Conservation (phyloP, 371 early-diverging fungal genomes). For the Sporodiniella umbellata region DNA sequence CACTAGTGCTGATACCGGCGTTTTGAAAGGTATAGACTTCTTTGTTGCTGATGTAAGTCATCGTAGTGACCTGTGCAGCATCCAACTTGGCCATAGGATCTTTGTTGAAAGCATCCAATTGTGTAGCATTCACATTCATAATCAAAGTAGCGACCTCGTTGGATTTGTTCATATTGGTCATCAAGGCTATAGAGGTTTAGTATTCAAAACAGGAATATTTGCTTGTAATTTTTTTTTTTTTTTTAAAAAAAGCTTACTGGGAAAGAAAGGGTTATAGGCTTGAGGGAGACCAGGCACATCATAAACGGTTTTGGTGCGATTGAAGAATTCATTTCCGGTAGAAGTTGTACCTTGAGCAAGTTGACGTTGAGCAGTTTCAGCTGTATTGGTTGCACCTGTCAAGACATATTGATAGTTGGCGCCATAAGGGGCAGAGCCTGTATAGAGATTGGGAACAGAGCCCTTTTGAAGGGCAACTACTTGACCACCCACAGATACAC, state of each 20-base stretch:
- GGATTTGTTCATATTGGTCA: conserved; percentile 28
- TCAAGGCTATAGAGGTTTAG: conserved; percentile 25
- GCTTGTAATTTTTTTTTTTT: background rate
- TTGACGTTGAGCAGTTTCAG: conserved; percentile 32
- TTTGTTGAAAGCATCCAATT: conserved; percentile 30
- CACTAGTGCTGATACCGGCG: conserved; percentile 47
- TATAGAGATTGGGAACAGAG: conserved; percentile 29
- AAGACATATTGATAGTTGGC: conserved; percentile 34
- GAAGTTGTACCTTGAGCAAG: conserved; percentile 29
- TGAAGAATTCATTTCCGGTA: conserved; percentile 57
- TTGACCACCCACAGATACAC: conserved; percentile 35
- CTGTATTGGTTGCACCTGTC: conserved; percentile 9
- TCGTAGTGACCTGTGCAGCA: conserved; percentile 17
- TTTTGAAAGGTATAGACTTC: conserved; percentile 37
- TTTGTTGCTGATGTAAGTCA: conserved; percentile 47
- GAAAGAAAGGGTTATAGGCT: conserved; percentile 43
- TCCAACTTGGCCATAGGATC: conserved; percentile 28
- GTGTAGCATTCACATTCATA: conserved; percentile 35
- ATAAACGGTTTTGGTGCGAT: conserved; percentile 36
- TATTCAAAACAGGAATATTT: too few species aligned
- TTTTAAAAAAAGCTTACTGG: conserved; percentile 26
- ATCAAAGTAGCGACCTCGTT: conserved; percentile 51
- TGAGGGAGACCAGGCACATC: conserved; percentile 50
- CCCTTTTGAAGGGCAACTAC: conserved; percentile 20
- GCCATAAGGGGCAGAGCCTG: conserved; percentile 37